Evolutionary conservation across 345 rosid genomes (phyloP), one percentile per base, ranked within the genome.

Genomic region (Salix udensis): DNA sequence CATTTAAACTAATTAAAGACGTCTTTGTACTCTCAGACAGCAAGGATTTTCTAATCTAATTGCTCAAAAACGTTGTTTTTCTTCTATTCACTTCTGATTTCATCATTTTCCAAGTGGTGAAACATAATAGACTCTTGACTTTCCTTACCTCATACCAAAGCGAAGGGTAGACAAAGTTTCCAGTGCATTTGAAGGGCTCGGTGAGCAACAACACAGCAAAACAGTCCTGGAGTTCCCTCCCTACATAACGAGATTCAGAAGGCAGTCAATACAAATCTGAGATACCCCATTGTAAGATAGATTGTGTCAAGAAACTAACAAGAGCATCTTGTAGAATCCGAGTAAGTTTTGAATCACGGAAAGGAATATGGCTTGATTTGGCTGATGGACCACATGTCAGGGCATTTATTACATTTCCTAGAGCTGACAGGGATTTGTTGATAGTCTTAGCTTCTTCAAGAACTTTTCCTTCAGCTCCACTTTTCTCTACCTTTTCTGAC

Each of bases 401-500:
- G 60, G 97, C 95, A 85, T 86, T 87, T 65, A 94, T 89, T 74
- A 92, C 98, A 62, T 92, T 94, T 68, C 98, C 97, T 26, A 92
- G 85, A 68, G 93, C 92, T 36, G 98, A 94, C 76, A 94, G 87
- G n/a, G 97, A 94, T 80, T 90, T 94, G 78, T 92, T 94, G 72
- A 94, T 94, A 65, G 90, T 88, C 88, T 92, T 94, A 5, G 97
- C 97, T 86, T 94, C 98, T 86, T 94, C 97, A 74, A 94, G 92
- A 85, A 89, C 84, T 87, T 77, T 91, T 77, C 98, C 97, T 87
- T 91, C 98, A 79, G 97, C 97, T 83, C 98, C 97, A 19, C 94
- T 94, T 83, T 94, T 94, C 81, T 94, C 98, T 28, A 87, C 93
- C 81, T 94, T 94, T 86, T 94, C 97, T 19, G 98, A 92, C 79